phyloP scores from a whole-genome alignment of 2,329 filamentous ascomycete species.

The Ophiocordyceps unilateralis region DNA sequence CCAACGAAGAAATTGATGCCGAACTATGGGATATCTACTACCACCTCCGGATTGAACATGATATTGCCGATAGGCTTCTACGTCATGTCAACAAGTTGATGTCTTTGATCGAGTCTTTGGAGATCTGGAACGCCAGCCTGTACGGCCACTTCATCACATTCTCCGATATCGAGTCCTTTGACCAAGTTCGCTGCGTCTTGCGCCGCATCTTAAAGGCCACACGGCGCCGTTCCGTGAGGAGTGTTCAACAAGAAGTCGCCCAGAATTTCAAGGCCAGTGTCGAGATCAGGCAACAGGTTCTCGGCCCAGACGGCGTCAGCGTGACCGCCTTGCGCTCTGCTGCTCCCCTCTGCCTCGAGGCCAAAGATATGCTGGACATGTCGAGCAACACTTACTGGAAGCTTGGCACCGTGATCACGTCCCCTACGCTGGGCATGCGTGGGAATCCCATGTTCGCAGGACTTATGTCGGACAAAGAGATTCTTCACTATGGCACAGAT shows the following conservation, averaged over 20 bases:
- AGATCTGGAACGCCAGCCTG: constrained; percentile 23
- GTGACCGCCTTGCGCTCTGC: constrained; percentile 18
- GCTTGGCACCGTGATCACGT: constrained; percentile 13
- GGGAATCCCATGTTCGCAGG: constrained; percentile 29
- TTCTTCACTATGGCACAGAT: constrained; percentile 30
- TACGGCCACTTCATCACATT: constrained; percentile 31
- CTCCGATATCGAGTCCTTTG: constrained; percentile 28
- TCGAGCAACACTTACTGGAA: constrained; percentile 17
- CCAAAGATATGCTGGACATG: constrained; percentile 7
- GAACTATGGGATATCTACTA: constrained; percentile 38
- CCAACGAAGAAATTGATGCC: constrained; percentile 9
- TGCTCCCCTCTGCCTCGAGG: constrained; percentile 16
- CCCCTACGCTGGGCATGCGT: constrained; percentile 3
- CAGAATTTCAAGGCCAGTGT: constrained; percentile 1
- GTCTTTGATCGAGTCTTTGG: constrained; percentile 16
- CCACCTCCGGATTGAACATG: constrained; percentile 26
- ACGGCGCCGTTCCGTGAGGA: constrained; percentile 2
- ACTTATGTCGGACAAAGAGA: constrained; percentile 14
- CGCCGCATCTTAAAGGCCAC: constrained; percentile 7
- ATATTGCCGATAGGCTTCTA: constrained; percentile 18
- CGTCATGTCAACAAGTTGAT: constrained; percentile 26
- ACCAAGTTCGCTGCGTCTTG: constrained; percentile 22
- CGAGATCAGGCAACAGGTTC: not conserved
- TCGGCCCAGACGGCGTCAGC: constrained; percentile 7
- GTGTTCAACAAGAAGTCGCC: constrained; percentile 4